Evolutionary conservation across 768 basidiomycete species (phyloP), one percentile per base, ranked within the genome.

Genomic region (Auriscalpium orientale): DNA sequence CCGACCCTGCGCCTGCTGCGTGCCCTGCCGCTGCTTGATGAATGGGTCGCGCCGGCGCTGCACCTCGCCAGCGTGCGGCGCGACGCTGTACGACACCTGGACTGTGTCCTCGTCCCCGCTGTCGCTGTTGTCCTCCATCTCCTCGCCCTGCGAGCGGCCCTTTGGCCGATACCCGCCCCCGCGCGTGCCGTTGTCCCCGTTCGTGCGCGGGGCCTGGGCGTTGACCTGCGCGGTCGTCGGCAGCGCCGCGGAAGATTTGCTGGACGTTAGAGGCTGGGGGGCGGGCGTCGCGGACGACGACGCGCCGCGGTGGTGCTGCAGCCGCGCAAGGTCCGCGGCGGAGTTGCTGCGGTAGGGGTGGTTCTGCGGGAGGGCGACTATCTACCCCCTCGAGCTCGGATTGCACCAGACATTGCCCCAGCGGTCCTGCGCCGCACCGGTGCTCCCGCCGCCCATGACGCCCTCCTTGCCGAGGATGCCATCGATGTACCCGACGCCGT

Each of bases 381-480:
- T n/a, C n/a, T n/a, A n/a, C n/a, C n/a, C n/a, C n/a, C n/a, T n/a
- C 55, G 46, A 68, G 15, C 62, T 61, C 43, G 21, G 67, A 61
- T 82, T 85, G 69, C 89, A 92, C 85, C 86, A 91, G 28, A 89
- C 79, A 62, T 88, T 87, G 28, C 89, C 89, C 74, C 75, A 91
- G 53, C 64, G 67, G 67, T 91, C 89, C 65, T 84, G 81, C 22
- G 80, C 72, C 7, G 54, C 66, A 0, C 85, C 84, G 0, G 82
- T 79, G 13, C 64, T 52, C 2, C 88, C 88, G 5, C 68, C 66
- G 0, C 76, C 76, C 48, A 76, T 59, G 38, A 71, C 72, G 0
- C 80, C 82, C 8, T 70, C 71, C 38, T 74, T 69, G 8, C 16
- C 38, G n/a, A 28, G n/a, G 34, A 70, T 74, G 33, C 74, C 72